Percentiles rank a stretch among this genome's conserved stretches.
These are phyloP conservation scores for Auricularia sp. DNA, from an alignment of 768 basidiomycete genomes.

Conservation along the genomic window DNA sequence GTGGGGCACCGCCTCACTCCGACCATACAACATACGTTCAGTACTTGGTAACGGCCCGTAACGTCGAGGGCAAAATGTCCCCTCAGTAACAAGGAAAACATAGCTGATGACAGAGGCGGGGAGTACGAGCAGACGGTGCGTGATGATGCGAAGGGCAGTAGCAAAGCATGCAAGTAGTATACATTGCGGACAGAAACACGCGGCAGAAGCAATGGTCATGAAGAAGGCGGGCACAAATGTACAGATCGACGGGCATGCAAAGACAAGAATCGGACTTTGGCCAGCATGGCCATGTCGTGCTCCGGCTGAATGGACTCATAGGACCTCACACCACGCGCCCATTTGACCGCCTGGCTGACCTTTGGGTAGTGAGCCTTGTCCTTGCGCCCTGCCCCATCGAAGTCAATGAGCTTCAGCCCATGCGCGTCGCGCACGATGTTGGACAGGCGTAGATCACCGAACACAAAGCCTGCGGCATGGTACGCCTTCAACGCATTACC, in stretches of 20 bases:
- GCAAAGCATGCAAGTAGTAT: too few relatives aligned
- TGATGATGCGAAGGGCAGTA: too few relatives aligned
- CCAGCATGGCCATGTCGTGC: neutral
- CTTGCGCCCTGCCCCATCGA: conserved; percentile 28
- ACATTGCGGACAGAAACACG: too few relatives aligned
- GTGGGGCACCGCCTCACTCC: too few relatives aligned
- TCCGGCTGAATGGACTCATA: neutral
- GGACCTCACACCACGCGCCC: neutral
- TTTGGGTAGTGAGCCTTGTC: conserved; percentile 13
- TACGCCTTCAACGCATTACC: neutral
- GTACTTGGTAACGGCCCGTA: too few relatives aligned
- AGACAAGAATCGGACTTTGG: neutral
- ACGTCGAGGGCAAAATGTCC: too few relatives aligned
- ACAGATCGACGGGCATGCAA: neutral
- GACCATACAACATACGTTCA: too few relatives aligned
- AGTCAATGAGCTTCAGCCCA: conserved; percentile 31
- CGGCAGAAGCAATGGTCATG: neutral
- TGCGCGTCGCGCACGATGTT: conserved; percentile 22
- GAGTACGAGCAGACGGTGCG: too few relatives aligned
- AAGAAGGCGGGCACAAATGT: neutral
- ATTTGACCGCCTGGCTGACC: neutral
- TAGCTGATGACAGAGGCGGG: too few relatives aligned
- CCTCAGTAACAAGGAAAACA: too few relatives aligned
- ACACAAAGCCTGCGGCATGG: too few relatives aligned
- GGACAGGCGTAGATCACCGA: conserved; percentile 26